phyloP scores from a whole-genome alignment of 2,329 filamentous ascomycete species.

The Fusarium liriodendri region DNA sequence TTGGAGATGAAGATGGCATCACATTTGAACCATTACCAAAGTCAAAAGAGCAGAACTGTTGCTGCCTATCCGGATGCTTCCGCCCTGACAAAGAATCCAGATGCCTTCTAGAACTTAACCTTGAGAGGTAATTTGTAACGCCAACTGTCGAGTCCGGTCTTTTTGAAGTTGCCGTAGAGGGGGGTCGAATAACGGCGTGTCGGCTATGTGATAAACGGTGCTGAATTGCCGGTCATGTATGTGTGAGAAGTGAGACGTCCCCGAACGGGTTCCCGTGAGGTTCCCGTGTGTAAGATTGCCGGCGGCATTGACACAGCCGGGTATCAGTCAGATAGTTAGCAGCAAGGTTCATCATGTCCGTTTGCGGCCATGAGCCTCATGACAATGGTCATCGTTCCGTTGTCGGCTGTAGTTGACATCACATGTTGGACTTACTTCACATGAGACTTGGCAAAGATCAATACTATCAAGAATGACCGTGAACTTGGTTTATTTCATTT shows the following conservation, averaged over 20 bases:
- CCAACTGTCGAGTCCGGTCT: neutral
- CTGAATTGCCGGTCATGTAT: neutral
- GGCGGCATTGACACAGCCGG: neutral
- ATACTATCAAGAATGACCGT: conserved; percentile 17
- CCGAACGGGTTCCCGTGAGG: neutral
- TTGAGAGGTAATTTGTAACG: neutral
- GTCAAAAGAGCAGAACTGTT: neutral
- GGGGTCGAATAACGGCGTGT: neutral
- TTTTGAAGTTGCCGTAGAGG: neutral
- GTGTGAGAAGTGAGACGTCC: conserved; percentile 3
- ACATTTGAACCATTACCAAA: neutral
- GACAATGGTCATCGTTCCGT: conserved; percentile 13
- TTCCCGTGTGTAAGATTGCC: conserved; percentile 1
- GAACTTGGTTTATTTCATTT: conserved; percentile 39
- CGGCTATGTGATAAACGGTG: neutral
- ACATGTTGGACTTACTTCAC: neutral
- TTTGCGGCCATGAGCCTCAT: conserved; percentile 31
- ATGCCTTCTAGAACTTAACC: neutral
- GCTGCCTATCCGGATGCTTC: neutral
- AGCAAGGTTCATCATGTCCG: conserved; percentile 28
- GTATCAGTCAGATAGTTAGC: neutral
- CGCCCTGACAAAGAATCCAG: neutral
- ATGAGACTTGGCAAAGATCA: conserved; percentile 5
- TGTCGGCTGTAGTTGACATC: neutral
- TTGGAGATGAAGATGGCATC: conserved; percentile 3